Conservation (phyloP, 2,329 filamentous ascomycete genomes). For the Penicillium sp. region DNA sequence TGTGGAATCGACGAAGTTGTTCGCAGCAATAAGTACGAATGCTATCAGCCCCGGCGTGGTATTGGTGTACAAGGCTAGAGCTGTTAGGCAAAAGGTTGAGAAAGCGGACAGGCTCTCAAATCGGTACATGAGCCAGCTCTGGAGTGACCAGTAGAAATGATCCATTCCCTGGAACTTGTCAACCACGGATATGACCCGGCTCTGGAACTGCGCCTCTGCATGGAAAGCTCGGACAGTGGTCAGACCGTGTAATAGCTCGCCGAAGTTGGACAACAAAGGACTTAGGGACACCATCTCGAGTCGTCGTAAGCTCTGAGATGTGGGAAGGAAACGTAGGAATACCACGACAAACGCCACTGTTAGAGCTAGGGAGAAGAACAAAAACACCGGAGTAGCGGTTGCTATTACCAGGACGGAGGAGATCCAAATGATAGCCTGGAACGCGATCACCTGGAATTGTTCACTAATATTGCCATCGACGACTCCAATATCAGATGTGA, state of each 20-base stretch:
- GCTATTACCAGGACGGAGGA: constrained; percentile 75
- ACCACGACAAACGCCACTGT: constrained; percentile 68
- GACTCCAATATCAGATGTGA: constrained; percentile 86
- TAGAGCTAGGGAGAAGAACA: constrained; percentile 68
- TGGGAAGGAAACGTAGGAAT: constrained; percentile 74
- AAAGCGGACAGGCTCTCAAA: constrained; percentile 70
- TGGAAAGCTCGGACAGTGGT: constrained; percentile 83
- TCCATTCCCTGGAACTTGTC: constrained; percentile 93
- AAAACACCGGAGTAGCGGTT: constrained; percentile 72
- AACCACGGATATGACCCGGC: constrained; percentile 73
- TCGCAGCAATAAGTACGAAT: constrained; percentile 74
- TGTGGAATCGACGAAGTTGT: constrained; percentile 63
- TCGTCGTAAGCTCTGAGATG: constrained; percentile 76
- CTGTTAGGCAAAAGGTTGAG: constrained; percentile 70
- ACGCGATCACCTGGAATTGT: constrained; percentile 70
- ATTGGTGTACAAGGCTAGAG: constrained; percentile 71
- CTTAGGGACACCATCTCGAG: constrained; percentile 88
- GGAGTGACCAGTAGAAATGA: constrained; percentile 90
- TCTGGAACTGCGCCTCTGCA: constrained; percentile 75
- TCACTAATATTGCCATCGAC: constrained; percentile 81
- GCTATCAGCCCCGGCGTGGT: constrained; percentile 76
- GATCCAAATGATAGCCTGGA: constrained; percentile 67
- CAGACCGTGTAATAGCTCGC: constrained; percentile 78
- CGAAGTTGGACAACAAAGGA: constrained; percentile 89
- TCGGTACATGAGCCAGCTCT: constrained; percentile 79